phyloP scores from a whole-genome alignment of 768 basidiomycete species.

The Hygrocybe coccinea region DNA sequence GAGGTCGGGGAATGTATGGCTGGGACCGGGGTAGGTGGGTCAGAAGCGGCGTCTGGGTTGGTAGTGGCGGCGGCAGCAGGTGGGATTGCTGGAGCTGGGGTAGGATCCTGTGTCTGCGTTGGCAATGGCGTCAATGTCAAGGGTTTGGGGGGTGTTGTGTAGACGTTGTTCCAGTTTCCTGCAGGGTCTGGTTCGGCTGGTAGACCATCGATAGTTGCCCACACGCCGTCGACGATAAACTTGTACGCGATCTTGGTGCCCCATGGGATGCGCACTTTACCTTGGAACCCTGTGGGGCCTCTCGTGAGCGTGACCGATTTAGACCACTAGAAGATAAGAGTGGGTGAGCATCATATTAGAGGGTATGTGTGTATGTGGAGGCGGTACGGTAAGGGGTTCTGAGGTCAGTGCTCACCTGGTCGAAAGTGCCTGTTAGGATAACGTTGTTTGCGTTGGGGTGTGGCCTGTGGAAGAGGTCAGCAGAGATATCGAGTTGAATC shows the following conservation, averaged over 20 bases:
- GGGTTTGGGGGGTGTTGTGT: constrained; percentile 48
- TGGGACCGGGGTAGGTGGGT: background rate
- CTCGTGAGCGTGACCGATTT: constrained; percentile 51
- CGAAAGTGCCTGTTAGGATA: constrained; percentile 73
- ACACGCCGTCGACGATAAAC: constrained; percentile 72
- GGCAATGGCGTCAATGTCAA: background rate
- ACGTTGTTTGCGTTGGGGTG: constrained; percentile 50
- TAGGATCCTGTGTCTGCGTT: background rate
- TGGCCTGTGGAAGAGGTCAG: constrained; percentile 44
- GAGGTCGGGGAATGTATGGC: background rate
- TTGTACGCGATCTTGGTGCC: constrained; percentile 65
- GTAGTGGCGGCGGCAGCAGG: background rate
- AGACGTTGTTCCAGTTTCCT: constrained; percentile 71
- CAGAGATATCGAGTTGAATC: constrained; percentile 6
- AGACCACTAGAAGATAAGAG: constrained; percentile 47
- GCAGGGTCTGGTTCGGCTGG: constrained; percentile 57
- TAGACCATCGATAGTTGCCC: constrained; percentile 49
- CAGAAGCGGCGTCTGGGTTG: background rate
- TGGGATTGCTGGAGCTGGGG: background rate
- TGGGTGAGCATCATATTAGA: too few species aligned
- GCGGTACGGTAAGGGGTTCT: background rate
- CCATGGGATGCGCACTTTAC: constrained; percentile 53
- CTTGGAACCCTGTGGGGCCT: constrained; percentile 52
- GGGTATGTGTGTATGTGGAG: too few species aligned
- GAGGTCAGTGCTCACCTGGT: constrained; percentile 48